phyloP scores from a whole-genome alignment of 2,329 filamentous ascomycete species.

The Xylariaceae sp. region DNA sequence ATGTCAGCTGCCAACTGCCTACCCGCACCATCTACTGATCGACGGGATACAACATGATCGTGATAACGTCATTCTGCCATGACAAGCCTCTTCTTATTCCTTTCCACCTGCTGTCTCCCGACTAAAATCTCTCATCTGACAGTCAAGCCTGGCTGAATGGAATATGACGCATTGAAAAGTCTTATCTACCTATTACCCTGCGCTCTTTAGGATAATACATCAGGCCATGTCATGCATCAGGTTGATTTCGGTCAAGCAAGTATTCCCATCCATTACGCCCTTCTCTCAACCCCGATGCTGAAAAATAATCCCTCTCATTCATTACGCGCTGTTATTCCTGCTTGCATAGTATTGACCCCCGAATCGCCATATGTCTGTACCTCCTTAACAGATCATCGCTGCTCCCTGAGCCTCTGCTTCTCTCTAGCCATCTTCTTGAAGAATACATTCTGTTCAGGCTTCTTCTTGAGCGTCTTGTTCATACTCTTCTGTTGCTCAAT shows the following conservation, averaged over 20 bases:
- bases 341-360: no score
- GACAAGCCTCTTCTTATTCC: not conserved
- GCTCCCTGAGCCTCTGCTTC: conserved; percentile 45
- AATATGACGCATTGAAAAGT: not conserved
- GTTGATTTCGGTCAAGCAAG: no score
- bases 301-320: no score
- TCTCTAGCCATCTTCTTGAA: conserved; percentile 63
- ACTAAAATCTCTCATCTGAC: not conserved
- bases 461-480: conserved; percentile 63
- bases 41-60: not conserved
- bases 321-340: no score
- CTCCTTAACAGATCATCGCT: conserved; percentile 10
- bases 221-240: no score
- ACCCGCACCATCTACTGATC: not conserved
- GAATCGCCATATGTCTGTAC: no score
- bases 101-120: not conserved
- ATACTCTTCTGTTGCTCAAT: conserved; percentile 72
- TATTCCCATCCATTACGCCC: no score
- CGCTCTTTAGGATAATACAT: no score
- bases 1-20: not conserved
- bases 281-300: no score
- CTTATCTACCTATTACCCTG: no score
- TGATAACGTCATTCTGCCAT: not conserved
- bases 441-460: conserved; percentile 51
- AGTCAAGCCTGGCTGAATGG: not conserved